A percentile compares a stretch with the other conserved stretches of the same genome.
phyloP scores from a whole-genome alignment of 1,139 yeast species.

The Taphrina betulina region DNA sequence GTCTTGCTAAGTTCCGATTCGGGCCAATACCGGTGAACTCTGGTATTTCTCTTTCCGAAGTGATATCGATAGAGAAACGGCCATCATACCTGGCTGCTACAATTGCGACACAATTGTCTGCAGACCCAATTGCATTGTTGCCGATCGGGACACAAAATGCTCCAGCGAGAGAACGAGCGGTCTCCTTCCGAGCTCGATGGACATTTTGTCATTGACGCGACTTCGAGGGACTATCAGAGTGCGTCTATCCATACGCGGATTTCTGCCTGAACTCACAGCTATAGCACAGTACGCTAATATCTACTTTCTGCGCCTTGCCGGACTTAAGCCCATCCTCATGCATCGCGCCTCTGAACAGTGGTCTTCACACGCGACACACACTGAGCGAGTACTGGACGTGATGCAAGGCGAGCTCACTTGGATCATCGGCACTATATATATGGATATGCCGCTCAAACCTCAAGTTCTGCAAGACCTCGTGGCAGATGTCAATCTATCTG shows the following conservation, averaged over 20 bases:
- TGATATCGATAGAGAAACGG: no score
- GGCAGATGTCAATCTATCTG: constrained; percentile 45
- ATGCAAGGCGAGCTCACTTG: constrained; percentile 68
- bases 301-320: constrained; percentile 63
- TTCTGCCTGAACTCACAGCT: no score
- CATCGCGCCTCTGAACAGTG: constrained; percentile 53
- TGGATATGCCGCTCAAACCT: constrained; percentile 81
- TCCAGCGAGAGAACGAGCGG: no score
- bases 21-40: no score
- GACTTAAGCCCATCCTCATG: constrained; percentile 57
- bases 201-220: constrained; percentile 25
- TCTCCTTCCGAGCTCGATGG: no score
- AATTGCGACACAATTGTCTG: no score
- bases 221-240: constrained; percentile 11
- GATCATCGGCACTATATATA: constrained; percentile 87
- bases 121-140: no score
- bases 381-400: constrained; percentile 75
- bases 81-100: no score
- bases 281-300: constrained; percentile 64
- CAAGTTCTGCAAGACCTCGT: constrained; percentile 75
- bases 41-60: no score
- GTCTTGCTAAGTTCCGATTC: no score
- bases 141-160: neutral
- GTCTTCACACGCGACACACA: constrained; percentile 46
- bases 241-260: neutral